phyloP scores from a whole-genome alignment of 805 yeast genomes.

The Metschnikowia gelsemii region DNA sequence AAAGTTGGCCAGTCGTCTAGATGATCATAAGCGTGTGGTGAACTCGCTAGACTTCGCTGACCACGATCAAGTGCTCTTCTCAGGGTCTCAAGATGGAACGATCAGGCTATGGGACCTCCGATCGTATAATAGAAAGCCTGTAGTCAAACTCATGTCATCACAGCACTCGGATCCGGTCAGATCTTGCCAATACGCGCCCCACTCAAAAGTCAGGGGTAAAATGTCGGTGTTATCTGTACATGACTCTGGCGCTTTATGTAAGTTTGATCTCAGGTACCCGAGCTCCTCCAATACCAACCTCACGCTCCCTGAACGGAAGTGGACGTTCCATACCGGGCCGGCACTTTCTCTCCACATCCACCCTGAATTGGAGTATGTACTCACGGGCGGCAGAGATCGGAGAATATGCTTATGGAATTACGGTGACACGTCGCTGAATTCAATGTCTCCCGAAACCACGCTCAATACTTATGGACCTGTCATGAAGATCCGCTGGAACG shows the following conservation, averaged over 20 bases:
- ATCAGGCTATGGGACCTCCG: conserved; percentile 76
- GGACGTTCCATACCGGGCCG: conserved; percentile 90
- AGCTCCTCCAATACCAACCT: conserved; percentile 24
- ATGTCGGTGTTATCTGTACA: conserved; percentile 67
- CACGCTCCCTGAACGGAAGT: conserved; percentile 61
- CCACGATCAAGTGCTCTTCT: conserved; percentile 28
- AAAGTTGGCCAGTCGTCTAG: conserved; percentile 27
- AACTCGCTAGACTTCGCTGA: conserved; percentile 41
- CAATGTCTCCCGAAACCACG: conserved; percentile 60
- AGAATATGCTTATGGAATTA: conserved; percentile 73
- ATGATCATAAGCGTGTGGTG: conserved; percentile 43
- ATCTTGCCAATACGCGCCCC: conserved; percentile 53
- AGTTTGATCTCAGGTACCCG: conserved; percentile 71
- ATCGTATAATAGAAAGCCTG: conserved; percentile 45
- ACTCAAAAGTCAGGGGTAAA: conserved; percentile 43
- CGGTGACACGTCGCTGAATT: conserved; percentile 27
- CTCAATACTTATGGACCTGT: conserved; percentile 78
- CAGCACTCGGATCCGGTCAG: conserved; percentile 73
- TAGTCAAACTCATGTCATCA: conserved; percentile 43
- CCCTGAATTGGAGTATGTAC: conserved; percentile 74
- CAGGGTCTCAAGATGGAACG: conserved; percentile 79
- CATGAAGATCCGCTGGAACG: conserved; percentile 67
- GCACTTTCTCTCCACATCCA: conserved; percentile 89
- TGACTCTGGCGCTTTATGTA: conserved; percentile 84
- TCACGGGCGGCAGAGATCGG: conserved; percentile 92